Base-by-base conservation (phyloP, 306 rosid genomes). In the Cucumis sativus region DNA sequence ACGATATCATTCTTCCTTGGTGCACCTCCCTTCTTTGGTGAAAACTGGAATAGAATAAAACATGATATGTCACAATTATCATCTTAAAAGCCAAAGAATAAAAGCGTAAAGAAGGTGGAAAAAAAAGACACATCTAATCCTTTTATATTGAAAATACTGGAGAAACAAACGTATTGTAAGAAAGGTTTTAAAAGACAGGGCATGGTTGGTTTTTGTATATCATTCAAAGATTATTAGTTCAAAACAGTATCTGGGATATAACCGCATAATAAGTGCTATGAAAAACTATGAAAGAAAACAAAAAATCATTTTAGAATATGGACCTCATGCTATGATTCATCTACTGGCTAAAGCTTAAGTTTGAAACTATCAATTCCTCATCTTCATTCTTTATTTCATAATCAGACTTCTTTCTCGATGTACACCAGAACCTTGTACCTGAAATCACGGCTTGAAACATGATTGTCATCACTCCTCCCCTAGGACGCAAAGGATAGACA, bases 11-110 rank as follows among this genome's bases (percentile, higher is more conserved):
- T 85, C 84, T 95, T 95, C 45, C 92, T 87, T 5, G 97, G 97
- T 17, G 97, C 63, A 71, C 95, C 99, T 25, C 77, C 87, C 80
- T 88, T 90, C 88, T 90, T 92, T n/a, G 92, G 97, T 76, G 80
- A 85, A 85, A 84, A 88, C 99, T 95, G 62, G 1, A 47, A 60
- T 4, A 6, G 14, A 77, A 43, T 7, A 62, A 8, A 62, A 47
- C 25, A 47, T 47, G 45, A 62, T 58, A 25, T 41, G 20, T 40
- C 23, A 8, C 9, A n/a, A 41, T 13, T 37, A 4, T 55, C n/a
- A 55, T 75, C 67, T 33, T 74, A 20, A 74, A 55, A 74, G 20
- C n/a, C 6, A 43, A 73, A 25, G 77, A 73, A 35, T 4, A 6
- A 66, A 40, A 21, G 6, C 4, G 14, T n/a, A 45, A 45, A 43